These are phyloP conservation scores for Patellaria atrata DNA, from an alignment of 495 filamentous ascomycete species.

Conservation along the genomic window DNA sequence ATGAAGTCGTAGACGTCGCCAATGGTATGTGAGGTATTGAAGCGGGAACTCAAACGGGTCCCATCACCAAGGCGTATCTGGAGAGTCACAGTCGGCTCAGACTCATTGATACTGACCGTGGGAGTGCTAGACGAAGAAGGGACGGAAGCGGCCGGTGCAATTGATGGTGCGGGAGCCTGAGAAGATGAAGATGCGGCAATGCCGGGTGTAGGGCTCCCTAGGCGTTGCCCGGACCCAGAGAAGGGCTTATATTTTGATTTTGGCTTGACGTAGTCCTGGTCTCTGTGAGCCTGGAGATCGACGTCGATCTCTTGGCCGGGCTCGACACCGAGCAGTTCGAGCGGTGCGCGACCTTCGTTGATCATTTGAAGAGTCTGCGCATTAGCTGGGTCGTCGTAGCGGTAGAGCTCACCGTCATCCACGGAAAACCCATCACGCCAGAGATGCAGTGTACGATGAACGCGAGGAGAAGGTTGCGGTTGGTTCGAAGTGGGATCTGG, in stretches of 20 bases:
- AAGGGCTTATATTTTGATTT: conserved; percentile 87
- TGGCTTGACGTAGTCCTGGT: conserved; percentile 65
- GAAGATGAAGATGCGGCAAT: conserved; percentile 26
- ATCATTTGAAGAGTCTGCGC: conserved; percentile 70
- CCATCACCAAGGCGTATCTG: conserved; percentile 88
- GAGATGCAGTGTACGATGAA: conserved; percentile 64
- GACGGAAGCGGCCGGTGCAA: conserved; percentile 25
- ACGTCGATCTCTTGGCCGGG: conserved; percentile 81
- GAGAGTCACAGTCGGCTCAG: conserved; percentile 61
- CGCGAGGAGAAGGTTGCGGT: conserved; percentile 34
- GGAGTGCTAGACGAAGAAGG: conserved; percentile 24
- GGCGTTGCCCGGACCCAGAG: conserved; percentile 60
- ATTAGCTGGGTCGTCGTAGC: conserved; percentile 80
- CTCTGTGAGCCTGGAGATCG: conserved; percentile 63
- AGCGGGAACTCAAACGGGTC: conserved; percentile 68
- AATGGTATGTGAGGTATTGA: conserved; percentile 84
- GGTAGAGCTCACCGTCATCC: conserved; percentile 81
- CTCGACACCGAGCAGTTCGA: conserved; percentile 77
- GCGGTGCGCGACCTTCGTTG: conserved; percentile 68
- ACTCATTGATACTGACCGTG: conserved; percentile 50
- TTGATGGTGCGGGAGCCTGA: conserved; percentile 21
- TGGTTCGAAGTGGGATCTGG: conserved; percentile 42
- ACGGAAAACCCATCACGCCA: conserved; percentile 93
- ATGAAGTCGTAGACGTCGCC: conserved; percentile 86
- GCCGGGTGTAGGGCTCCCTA: conserved; percentile 85